These are phyloP conservation scores for Mycena sanguinolenta DNA, from an alignment of 768 basidiomycete species.

Conservation along the genomic window DNA sequence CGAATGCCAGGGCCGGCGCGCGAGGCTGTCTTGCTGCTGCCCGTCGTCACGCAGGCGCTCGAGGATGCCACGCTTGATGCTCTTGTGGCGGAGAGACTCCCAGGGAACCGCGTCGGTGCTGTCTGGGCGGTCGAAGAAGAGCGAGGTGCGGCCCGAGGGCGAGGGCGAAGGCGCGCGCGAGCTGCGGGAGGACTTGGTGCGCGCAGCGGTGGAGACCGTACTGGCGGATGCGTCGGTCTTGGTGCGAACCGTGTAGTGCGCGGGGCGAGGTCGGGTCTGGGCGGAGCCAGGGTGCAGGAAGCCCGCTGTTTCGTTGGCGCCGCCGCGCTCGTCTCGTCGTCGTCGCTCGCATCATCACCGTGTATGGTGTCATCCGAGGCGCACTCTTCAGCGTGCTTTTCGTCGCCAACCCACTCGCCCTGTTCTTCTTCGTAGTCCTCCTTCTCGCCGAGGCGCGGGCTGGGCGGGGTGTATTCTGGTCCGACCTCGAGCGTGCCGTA, in stretches of 20 bases:
- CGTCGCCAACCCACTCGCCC: constrained; percentile 32
- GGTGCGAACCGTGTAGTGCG: constrained; percentile 17
- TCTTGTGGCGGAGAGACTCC: constrained; percentile 63
- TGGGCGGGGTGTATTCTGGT: constrained; percentile 40
- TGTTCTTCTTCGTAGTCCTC: constrained; percentile 26
- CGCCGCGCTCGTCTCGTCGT: constrained; percentile 20
- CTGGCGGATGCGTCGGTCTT: constrained; percentile 16
- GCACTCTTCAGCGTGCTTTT: constrained; percentile 29
- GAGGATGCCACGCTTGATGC: constrained; percentile 65
- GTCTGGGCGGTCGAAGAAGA: constrained; percentile 35
- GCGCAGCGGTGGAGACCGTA: constrained; percentile 13
- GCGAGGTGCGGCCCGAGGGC: constrained; percentile 36
- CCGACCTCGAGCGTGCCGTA: constrained; percentile 40
- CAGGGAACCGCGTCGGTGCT: constrained; percentile 48
- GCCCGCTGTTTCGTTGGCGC: constrained; percentile 26
- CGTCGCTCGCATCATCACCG: constrained; percentile 1
- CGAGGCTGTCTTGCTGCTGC: constrained; percentile 37
- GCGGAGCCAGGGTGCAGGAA: constrained; percentile 36
- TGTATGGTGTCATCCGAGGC: constrained; percentile 10
- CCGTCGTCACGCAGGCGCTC: constrained; percentile 56
- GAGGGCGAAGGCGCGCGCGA: constrained; percentile 33
- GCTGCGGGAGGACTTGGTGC: constrained; percentile 28
- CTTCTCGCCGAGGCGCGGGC: constrained; percentile 25
- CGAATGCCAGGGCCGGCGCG: constrained; percentile 37
- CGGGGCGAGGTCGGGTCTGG: constrained; percentile 1